phyloP scores from a whole-genome alignment of 2,329 filamentous ascomycete species.

The Spiromastix sp. region DNA sequence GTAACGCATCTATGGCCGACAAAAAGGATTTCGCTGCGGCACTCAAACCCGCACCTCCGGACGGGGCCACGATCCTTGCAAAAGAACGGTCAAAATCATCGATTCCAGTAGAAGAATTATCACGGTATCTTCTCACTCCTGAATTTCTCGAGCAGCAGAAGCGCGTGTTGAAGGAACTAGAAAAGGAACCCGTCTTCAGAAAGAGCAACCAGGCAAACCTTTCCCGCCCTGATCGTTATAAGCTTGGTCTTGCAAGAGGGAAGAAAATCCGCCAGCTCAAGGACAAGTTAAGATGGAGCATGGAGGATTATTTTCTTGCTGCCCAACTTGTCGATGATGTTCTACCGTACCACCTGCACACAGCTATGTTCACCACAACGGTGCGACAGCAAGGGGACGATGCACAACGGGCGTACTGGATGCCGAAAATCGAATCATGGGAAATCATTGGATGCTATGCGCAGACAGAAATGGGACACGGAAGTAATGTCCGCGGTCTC shows the following conservation, averaged over 20 bases:
- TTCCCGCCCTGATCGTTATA: slow-evolving; percentile 41
- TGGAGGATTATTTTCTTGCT: slow-evolving; percentile 42
- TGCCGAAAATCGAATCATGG: slow-evolving; percentile 34
- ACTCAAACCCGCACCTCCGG: slow-evolving; percentile 36
- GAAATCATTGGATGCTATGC: slow-evolving; percentile 38
- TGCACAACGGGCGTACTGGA: slow-evolving; percentile 34
- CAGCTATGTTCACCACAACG: slow-evolving; percentile 38
- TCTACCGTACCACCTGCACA: slow-evolving; percentile 42
- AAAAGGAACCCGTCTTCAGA: slow-evolving; percentile 38
- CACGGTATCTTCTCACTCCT: slow-evolving; percentile 35
- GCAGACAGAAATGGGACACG: slow-evolving; percentile 38
- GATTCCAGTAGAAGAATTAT: slow-evolving; percentile 35
- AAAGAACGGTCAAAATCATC: slow-evolving; percentile 36
- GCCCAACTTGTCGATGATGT: slow-evolving; percentile 45
- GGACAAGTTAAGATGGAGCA: slow-evolving; percentile 37
- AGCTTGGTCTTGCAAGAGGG: slow-evolving; percentile 41
- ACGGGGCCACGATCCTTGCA: slow-evolving; percentile 37
- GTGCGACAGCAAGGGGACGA: slow-evolving; percentile 36
- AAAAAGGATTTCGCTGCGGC: slow-evolving; percentile 38
- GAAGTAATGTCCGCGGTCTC: slow-evolving; percentile 36
- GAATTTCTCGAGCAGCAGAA: slow-evolving; percentile 41
- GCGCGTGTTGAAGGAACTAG: slow-evolving; percentile 35
- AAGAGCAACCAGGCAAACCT: slow-evolving; percentile 43
- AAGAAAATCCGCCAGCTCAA: slow-evolving; percentile 40
- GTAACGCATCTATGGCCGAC: slow-evolving; percentile 3